Percentiles rank a stretch among this genome's conserved stretches.
Evolutionary conservation across 257 asterid species (phyloP).

Genomic region (Nemophila menziesii): DNA sequence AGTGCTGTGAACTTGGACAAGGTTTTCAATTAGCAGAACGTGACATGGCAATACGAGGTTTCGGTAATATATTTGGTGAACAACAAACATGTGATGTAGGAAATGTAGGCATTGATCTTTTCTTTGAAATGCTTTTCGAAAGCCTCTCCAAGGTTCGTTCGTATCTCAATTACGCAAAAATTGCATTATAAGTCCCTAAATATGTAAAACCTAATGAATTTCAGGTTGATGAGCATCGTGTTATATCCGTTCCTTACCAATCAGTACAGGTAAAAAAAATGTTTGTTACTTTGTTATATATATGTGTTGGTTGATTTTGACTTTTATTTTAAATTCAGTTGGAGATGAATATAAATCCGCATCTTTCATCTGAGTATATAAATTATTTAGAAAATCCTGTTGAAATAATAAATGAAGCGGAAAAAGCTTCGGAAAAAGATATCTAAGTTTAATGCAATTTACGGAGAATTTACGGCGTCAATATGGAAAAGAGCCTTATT

Average conservation of each 20-base stretch:
- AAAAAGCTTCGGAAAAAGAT: constrained; percentile 70
- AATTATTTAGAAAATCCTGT: constrained; percentile 87
- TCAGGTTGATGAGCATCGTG: constrained; percentile 90
- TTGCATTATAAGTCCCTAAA: not conserved
- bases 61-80: constrained; percentile 95
- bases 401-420: constrained; percentile 65
- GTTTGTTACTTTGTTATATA: constrained; percentile 11
- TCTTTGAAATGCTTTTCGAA: constrained; percentile 97
- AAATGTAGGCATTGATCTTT: constrained; percentile 96
- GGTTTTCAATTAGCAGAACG: constrained; percentile 98
- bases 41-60: constrained; percentile 98
- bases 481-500: constrained; percentile 87
- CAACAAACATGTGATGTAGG: constrained; percentile 99
- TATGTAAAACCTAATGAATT: constrained; percentile 8
- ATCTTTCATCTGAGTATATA: constrained; percentile 87
- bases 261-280: constrained; percentile 97
- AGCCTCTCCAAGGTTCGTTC: constrained; percentile 83
- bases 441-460: constrained; percentile 72
- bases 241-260: constrained; percentile 67
- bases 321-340: too few species aligned
- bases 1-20: constrained; percentile 87
- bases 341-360: constrained; percentile 47
- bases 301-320: too few species aligned
- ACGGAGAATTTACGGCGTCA: constrained; percentile 78
- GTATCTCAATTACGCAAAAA: constrained; percentile 4